phyloP scores from a whole-genome alignment of 208 protist species.

The Wallacemonas collosoma region DNA sequence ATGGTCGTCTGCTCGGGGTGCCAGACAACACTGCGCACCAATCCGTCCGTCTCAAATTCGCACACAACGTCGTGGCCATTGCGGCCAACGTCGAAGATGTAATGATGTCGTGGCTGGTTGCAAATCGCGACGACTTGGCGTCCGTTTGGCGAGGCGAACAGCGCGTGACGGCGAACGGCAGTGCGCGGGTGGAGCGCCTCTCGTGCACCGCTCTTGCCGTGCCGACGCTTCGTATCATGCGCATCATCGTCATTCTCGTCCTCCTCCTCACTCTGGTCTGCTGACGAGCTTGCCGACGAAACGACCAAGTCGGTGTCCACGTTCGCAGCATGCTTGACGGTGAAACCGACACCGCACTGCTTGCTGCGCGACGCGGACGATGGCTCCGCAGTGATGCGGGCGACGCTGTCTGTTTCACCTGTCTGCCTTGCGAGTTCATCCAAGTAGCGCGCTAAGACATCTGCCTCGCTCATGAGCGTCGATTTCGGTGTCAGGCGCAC shows the following conservation, averaged over 20 bases:
- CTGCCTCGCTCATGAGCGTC: conserved; percentile 15
- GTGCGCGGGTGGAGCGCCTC: background rate
- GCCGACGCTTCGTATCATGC: background rate
- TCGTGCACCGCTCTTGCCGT: background rate
- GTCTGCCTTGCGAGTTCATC: background rate
- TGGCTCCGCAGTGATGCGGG: background rate
- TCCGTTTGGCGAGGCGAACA: conserved; percentile 60
- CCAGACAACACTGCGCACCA: conserved; percentile 69
- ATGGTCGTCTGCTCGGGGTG: conserved; percentile 34
- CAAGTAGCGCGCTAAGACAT: conserved; percentile 19
- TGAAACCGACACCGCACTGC: background rate
- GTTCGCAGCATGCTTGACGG: background rate
- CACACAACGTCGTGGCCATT: conserved; percentile 39
- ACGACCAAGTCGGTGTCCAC: background rate
- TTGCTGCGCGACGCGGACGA: background rate
- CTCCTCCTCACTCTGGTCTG: conserved; percentile 1
- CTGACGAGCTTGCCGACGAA: conserved; percentile 11
- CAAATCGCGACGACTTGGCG: conserved; percentile 60
- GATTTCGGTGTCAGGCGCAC: conserved; percentile 23
- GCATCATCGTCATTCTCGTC: background rate
- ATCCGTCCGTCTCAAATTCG: conserved; percentile 51
- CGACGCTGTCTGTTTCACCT: background rate
- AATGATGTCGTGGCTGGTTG: conserved; percentile 51
- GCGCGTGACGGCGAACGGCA: conserved; percentile 34
- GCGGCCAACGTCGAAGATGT: conserved; percentile 53